Evolutionary conservation across 2,329 filamentous ascomycete species (phyloP), one percentile per base, ranked within the genome.

Genomic region (Monosporascus ibericus): DNA sequence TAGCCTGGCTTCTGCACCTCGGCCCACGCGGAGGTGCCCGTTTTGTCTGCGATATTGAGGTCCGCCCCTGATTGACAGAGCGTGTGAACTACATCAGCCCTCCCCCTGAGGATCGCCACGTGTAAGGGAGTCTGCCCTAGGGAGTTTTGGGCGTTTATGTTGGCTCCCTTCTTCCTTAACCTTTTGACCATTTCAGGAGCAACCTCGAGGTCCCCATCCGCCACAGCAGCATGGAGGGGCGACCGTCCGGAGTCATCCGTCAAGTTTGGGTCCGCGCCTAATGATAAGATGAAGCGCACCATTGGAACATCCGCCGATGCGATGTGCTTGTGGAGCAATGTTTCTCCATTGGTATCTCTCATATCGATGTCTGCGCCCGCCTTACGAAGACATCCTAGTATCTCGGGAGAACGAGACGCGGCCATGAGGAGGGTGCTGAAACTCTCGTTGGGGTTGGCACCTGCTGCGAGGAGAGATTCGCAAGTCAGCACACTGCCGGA

Each of bases 91-190:
- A 49, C 47, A 40, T 55, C 53, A 22, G 48, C 48, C 15, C 55
- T 49, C 14, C 58, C 58, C 47, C 54, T 48, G 18, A 52, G 48
- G 6, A 57, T 50, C 7, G 58, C 58, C 20, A 57, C 24, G 46
- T 60, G 56, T n/a, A 60, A 51, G n/a, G 51, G 36, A 14, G 58
- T 60, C 34, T 59, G 52, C 6, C 56, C 55, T 5, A 51, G 34
- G 11, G 47, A 30, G 44, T 59, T 56, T 15, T 52, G 53, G 17
- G 24, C 34, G 48, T 55, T 48, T 14, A 55, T 34, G 46, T 55
- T 42, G 20, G 51, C 56, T 25, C 57, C 55, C 20, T 47, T 39
- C 4, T 40, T 20, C 11, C 56, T 9, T 2, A 60, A 50, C 4
- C 27, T 49, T 15, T 47, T 47, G 6, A 52, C 27, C 9, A 57